Conservation (phyloP, 1,284 basidiomycete species). For the Caloboletus inedulis region DNA sequence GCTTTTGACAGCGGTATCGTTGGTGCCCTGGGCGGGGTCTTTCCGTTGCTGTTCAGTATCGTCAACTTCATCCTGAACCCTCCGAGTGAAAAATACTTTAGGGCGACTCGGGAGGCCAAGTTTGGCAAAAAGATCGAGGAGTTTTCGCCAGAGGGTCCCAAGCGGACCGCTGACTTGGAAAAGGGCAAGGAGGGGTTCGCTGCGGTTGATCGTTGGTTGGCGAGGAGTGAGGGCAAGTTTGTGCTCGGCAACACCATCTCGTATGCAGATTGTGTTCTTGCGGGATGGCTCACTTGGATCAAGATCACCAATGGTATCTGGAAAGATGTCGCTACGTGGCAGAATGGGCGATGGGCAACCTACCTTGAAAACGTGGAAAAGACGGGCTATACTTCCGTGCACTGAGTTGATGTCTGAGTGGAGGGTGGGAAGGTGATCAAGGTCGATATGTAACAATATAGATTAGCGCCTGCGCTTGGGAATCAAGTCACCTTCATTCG, state of each 20-base stretch:
- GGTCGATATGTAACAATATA: slow-evolving; percentile 2
- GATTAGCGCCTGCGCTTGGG: not conserved
- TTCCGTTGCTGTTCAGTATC: slow-evolving; percentile 18
- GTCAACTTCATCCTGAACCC: slow-evolving; percentile 26
- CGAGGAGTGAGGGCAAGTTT: slow-evolving; percentile 27
- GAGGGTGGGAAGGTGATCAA: not conserved
- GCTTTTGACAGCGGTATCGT: slow-evolving; percentile 25
- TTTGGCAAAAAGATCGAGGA: slow-evolving; percentile 34
- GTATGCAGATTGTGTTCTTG: slow-evolving; percentile 35
- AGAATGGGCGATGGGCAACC: slow-evolving; percentile 35
- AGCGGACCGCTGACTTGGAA: slow-evolving; percentile 25
- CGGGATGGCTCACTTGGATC: slow-evolving; percentile 30
- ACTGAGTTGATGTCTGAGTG: slow-evolving; percentile 2
- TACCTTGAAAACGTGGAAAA: slow-evolving; percentile 28
- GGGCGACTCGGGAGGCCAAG: slow-evolving; percentile 28
- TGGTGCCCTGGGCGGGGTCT: slow-evolving; percentile 8
- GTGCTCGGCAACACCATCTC: slow-evolving; percentile 37
- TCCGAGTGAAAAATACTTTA: slow-evolving; percentile 34
- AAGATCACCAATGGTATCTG: slow-evolving; percentile 26
- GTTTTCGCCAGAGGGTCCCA: slow-evolving; percentile 30
- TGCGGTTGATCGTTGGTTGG: slow-evolving; percentile 27
- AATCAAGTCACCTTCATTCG: not conserved
- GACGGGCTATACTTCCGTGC: slow-evolving; percentile 24
- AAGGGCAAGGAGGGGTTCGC: slow-evolving; percentile 25
- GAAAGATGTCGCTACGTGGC: slow-evolving; percentile 30